Conservation (phyloP, 108 stramenopile genomes). For the Skeletonema costatum region DNA sequence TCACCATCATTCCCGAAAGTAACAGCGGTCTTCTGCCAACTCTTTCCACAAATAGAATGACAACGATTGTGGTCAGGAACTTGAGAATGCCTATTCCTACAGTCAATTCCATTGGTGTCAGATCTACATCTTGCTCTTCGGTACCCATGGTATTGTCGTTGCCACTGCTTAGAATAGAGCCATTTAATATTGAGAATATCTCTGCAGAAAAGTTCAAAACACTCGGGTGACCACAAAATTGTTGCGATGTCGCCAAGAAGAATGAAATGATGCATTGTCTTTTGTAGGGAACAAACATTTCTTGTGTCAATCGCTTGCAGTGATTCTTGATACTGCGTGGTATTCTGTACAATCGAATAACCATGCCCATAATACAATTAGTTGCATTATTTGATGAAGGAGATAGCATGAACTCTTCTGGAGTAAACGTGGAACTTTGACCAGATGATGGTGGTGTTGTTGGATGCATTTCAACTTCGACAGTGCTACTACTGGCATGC, state of each 20-base stretch:
- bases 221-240: slow-evolving; percentile 78
- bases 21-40: slow-evolving; percentile 60
- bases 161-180: background rate
- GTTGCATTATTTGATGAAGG: background rate
- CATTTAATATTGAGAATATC: slow-evolving; percentile 50
- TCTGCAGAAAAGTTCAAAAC: slow-evolving; percentile 71
- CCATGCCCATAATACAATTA: background rate
- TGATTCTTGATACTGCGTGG: slow-evolving; percentile 4
- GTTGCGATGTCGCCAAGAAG: slow-evolving; percentile 64
- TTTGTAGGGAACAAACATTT: slow-evolving; percentile 36
- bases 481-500: background rate
- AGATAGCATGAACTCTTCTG: background rate
- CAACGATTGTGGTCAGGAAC: slow-evolving; percentile 63
- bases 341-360: background rate
- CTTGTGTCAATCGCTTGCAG: slow-evolving; percentile 6
- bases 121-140: slow-evolving; percentile 3
- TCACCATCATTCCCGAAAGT: slow-evolving; percentile 51
- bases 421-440: background rate
- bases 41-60: slow-evolving; percentile 64
- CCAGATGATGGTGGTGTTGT: background rate
- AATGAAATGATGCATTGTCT: slow-evolving; percentile 60
- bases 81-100: slow-evolving; percentile 65
- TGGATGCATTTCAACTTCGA: background rate
- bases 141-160: background rate
- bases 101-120: slow-evolving; percentile 38